Evolutionary conservation across 2,329 filamentous ascomycete genomes (phyloP), one percentile per base, ranked within the genome.

Genomic region (Plectosphaerella plurivora): DNA sequence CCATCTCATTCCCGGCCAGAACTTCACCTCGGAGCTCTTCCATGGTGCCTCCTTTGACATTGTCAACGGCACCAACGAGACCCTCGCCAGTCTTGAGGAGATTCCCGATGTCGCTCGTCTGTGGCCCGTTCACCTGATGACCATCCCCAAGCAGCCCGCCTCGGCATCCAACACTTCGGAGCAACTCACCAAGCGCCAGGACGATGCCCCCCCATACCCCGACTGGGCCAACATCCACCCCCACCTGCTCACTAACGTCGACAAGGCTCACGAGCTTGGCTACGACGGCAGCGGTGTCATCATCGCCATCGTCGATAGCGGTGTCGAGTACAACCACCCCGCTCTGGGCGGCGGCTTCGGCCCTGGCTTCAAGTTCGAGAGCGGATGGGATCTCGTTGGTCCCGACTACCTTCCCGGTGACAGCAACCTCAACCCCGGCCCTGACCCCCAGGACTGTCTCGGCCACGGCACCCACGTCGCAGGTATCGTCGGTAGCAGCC

Each of bases 331-430:
- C 55, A 65, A 61, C 4, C 73, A 76, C 53, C 71, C 71, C 39
- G 69, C 72, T 41, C 68, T 77, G 7, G 74, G 75, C 22, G 73
- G 73, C 14, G 71, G 74, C 50, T 77, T 75, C 57, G 76, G 75
- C 6, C 57, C 62, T 18, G 73, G 72, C 1, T 76, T 66, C 56
- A 65, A 59, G 36, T 55, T 63, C 24, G 37, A 55, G 2, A 5
- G 49, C 10, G 60, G 60, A 33, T 52, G 54, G 14, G 60, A 63
- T 35, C 49, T 63, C 16, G 59, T 61, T 22, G 60, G 61, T 9
- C 54, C 60, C 25, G 52, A 47, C 2, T 58, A 53, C 48, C 57
- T 53, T 39, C 55, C 54, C 18, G 63, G 63, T 16, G 65, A 67
- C 10, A 53, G 51, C 14, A 2, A 14, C 2, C 37, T 49, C 18